Percentiles rank a stretch among this genome's conserved stretches.
These are phyloP conservation scores for Xylariaceae sp. DNA, from an alignment of 2,329 filamentous ascomycete genomes.

Conservation along the genomic window DNA sequence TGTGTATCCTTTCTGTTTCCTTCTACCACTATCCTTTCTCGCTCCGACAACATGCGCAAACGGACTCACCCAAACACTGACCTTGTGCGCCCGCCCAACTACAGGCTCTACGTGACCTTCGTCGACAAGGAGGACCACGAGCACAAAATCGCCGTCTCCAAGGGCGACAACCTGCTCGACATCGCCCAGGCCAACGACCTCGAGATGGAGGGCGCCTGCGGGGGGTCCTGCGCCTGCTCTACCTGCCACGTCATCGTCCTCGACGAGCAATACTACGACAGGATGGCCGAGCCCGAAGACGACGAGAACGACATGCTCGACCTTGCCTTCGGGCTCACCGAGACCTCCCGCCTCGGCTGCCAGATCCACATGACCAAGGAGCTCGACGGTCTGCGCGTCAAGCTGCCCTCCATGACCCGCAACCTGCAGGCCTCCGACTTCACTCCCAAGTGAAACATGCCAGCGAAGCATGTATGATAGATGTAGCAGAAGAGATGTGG, in stretches of 20 bases:
- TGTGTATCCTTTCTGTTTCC: slow-evolving; percentile 30
- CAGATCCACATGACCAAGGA: slow-evolving; percentile 91
- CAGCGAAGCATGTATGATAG: neutral
- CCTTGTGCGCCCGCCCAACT: slow-evolving; percentile 1
- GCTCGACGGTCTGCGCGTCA: slow-evolving; percentile 80
- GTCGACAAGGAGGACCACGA: slow-evolving; percentile 83
- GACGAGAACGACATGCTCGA: slow-evolving; percentile 91
- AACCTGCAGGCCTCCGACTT: slow-evolving; percentile 97
- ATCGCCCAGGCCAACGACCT: slow-evolving; percentile 93
- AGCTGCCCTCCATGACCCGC: slow-evolving; percentile 87
- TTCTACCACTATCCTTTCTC: neutral
- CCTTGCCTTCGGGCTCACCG: slow-evolving; percentile 83
- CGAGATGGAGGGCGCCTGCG: slow-evolving; percentile 98
- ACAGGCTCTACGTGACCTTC: slow-evolving; percentile 83
- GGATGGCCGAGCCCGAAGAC: slow-evolving; percentile 73
- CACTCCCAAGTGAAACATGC: slow-evolving; percentile 21
- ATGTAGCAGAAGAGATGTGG: neutral
- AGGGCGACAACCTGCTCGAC: slow-evolving; percentile 90
- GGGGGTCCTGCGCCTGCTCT: slow-evolving; percentile 88
- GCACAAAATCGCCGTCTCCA: slow-evolving; percentile 74
- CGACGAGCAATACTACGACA: slow-evolving; percentile 70
- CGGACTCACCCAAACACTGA: too few species aligned
- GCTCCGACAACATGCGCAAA: too few species aligned
- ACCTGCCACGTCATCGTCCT: slow-evolving; percentile 88
- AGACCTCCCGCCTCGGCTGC: slow-evolving; percentile 80